These are phyloP conservation scores for Aspergillus sp. DNA, from an alignment of 2,329 filamentous ascomycete genomes.

Conservation along the genomic window DNA sequence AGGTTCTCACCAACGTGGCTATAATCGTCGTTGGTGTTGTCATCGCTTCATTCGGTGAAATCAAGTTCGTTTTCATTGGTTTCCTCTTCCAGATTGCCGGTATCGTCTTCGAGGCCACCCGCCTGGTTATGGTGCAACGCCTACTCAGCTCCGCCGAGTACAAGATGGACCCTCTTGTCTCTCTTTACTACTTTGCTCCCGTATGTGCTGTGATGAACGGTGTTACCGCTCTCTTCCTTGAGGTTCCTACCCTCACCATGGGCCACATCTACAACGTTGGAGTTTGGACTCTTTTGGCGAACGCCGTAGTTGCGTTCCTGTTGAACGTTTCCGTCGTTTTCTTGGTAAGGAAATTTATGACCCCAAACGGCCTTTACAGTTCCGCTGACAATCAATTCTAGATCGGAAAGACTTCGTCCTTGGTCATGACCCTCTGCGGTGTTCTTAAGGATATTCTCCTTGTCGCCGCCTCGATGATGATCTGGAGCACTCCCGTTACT, in stretches of 20 bases:
- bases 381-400: slow-evolving; percentile 34
- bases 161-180: slow-evolving; percentile 87
- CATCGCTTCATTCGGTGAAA: slow-evolving; percentile 92
- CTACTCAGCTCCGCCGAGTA: slow-evolving; percentile 74
- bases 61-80: slow-evolving; percentile 72
- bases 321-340: slow-evolving; percentile 85
- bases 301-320: slow-evolving; percentile 76
- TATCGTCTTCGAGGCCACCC: slow-evolving; percentile 76
- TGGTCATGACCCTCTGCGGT: slow-evolving; percentile 81
- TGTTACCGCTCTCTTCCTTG: slow-evolving; percentile 66
- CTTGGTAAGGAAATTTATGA: slow-evolving; percentile 60
- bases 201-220: slow-evolving; percentile 81
- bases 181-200: slow-evolving; percentile 86
- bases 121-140: slow-evolving; percentile 82
- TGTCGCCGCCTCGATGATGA: slow-evolving; percentile 71
- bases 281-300: slow-evolving; percentile 64
- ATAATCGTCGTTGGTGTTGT: slow-evolving; percentile 93
- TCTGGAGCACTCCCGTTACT: slow-evolving; percentile 73
- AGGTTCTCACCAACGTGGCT: slow-evolving; percentile 87
- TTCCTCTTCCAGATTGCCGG: slow-evolving; percentile 71
- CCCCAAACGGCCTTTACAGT: not conserved
- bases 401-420: slow-evolving; percentile 85
- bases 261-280: slow-evolving; percentile 67
- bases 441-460: slow-evolving; percentile 87
- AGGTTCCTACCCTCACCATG: slow-evolving; percentile 65